Base-by-base conservation (phyloP, 2,329 filamentous ascomycete species). In the Colletotrichum simmondsii region DNA sequence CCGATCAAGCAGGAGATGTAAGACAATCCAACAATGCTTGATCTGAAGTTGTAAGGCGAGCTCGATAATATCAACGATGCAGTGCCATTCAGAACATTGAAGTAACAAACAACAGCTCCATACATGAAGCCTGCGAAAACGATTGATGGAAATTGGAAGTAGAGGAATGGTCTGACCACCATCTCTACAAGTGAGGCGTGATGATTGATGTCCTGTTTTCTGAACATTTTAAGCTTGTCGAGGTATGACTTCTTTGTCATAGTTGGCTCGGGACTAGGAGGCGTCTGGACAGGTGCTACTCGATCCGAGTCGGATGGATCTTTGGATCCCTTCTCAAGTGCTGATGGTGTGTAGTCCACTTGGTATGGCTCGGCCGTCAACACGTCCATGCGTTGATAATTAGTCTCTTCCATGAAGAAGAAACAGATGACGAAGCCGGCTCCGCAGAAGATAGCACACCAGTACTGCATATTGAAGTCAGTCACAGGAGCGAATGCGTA, bases 321-420 rank as follows among this genome's bases (percentile, higher is more conserved):
- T 5, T 16, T 32, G 2, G 53, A 10, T 5, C n/a, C 32, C 3
- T 19, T 22, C 2, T 49, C 65, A 3, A 53, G 30, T 4, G 59
- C 22, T 5, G 53, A 5, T 19, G 37, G 30, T 4, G 60, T 8
- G 7, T 14, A 54, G 24, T 64, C 58, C 6, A 49, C 42, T 19
- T 22, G 19, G 5, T 19, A 22, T 53, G 30, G 11, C 24, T 46
- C 12, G 37, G 58, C 8, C 42, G 49, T 5, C 19, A 49, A 49
- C 19, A 49, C 42, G 42, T 22, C 42, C 42, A 22, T 49, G 3
- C 86, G 82, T 56, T 84, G 80, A 74, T 91, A 92, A 19, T 86
- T 86, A 6, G 89, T 89, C 77, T 92, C 90, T 75, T 91, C 89
- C 73, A 90, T 88, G 76, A 91, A 88, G 71, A 91, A 80, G 77